Evolutionary conservation across 306 rosid genomes (phyloP).

Genomic region (Purshia tridentata): DNA sequence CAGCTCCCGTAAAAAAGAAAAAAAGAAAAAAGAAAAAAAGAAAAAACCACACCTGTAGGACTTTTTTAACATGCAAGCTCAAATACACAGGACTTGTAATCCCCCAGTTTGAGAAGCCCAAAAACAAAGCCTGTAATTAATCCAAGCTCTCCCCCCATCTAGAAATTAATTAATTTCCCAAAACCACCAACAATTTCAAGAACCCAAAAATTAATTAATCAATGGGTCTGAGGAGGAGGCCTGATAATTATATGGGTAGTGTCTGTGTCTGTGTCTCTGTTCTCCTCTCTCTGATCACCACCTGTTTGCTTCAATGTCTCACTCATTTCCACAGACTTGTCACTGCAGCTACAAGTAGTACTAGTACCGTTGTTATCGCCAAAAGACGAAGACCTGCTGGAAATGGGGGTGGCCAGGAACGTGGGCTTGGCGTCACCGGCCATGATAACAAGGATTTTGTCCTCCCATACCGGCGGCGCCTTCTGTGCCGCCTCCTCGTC

Average conservation of each 20-base stretch:
- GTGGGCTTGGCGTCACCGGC: conserved; percentile 90
- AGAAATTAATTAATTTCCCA: neutral
- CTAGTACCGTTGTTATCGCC: conserved; percentile 39
- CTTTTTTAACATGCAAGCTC: too few relatives aligned
- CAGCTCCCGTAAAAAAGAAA: conserved; percentile 48
- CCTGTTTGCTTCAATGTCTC: conserved; percentile 29
- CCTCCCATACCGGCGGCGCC: conserved; percentile 51
- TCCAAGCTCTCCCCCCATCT: too few relatives aligned
- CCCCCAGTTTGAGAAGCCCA: too few relatives aligned
- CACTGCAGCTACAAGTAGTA: conserved; percentile 48
- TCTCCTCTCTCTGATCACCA: conserved; percentile 11
- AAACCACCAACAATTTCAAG: neutral
- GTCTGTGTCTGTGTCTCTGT: too few relatives aligned
- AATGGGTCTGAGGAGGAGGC: conserved; percentile 40
- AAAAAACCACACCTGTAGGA: neutral
- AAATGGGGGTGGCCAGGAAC: conserved; percentile 79
- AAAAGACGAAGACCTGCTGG: conserved; percentile 65
- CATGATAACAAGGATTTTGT: conserved; percentile 90
- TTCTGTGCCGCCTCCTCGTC: conserved; percentile 41
- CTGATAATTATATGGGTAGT: conserved; percentile 12
- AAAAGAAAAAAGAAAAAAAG: conserved; percentile 7
- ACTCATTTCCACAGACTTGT: conserved; percentile 30
- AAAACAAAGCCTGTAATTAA: too few relatives aligned
- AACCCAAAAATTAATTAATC: neutral
- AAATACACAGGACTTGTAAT: too few relatives aligned